A percentile compares a stretch with the other conserved stretches of the same genome.
Conservation (phyloP, 1,284 basidiomycete genomes). For the Ustilago sp. region DNA sequence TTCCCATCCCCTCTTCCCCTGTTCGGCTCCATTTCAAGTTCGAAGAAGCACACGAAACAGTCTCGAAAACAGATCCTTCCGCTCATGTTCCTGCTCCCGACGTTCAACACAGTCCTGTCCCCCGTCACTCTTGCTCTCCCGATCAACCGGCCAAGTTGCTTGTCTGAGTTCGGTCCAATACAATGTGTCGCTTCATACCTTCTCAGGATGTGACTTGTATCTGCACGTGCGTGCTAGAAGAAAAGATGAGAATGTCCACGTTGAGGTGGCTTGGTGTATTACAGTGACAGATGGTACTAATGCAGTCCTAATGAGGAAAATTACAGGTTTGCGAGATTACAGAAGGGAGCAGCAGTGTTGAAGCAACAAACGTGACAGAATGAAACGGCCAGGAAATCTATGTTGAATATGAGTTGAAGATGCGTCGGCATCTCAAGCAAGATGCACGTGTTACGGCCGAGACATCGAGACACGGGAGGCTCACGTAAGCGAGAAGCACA, state of each 20-base stretch:
- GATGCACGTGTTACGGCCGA: too few relatives aligned
- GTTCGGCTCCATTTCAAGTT: background rate
- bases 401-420: constrained; percentile 7
- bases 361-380: constrained; percentile 1
- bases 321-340: background rate
- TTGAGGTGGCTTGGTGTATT: background rate
- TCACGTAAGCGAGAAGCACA: too few relatives aligned
- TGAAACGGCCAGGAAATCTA: background rate
- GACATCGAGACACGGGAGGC: too few relatives aligned
- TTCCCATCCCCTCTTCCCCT: background rate
- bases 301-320: background rate
- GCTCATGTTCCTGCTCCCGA: background rate
- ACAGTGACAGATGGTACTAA: background rate
- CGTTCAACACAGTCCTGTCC: constrained; percentile 14
- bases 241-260: background rate
- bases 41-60: constrained; percentile 11
- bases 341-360: background rate
- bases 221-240: background rate
- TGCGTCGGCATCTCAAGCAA: too few relatives aligned
- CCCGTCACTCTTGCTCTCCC: background rate
- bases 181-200: background rate
- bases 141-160: background rate
- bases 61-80: background rate
- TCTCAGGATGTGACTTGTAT: background rate
- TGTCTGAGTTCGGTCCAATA: background rate